Conservation (phyloP, 208 protist species). For the Naegleria gruberi region DNA sequence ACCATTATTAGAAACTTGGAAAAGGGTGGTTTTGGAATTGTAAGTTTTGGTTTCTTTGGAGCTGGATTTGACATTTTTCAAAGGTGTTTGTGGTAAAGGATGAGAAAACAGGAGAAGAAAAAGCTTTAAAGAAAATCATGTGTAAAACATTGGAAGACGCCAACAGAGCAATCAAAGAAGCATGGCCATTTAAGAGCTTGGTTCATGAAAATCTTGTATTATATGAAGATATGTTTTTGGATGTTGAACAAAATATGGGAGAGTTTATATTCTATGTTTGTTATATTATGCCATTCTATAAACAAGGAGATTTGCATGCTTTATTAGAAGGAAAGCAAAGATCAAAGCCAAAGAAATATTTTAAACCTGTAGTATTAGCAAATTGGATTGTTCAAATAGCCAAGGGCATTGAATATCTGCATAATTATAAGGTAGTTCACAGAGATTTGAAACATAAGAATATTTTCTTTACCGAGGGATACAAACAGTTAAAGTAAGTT, state of each 20-base stretch:
- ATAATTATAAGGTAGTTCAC: slow-evolving; percentile 82
- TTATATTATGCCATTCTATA: background rate
- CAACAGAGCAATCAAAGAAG: background rate
- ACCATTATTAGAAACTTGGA: background rate
- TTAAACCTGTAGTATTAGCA: background rate
- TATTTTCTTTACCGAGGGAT: slow-evolving; percentile 52
- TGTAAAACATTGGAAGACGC: background rate
- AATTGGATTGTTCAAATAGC: slow-evolving; percentile 76
- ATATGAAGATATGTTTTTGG: background rate
- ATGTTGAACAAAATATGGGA: background rate
- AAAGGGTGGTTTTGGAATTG: background rate
- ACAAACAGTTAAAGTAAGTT: background rate
- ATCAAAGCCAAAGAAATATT: background rate
- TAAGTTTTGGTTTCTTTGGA: no score
- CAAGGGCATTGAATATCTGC: slow-evolving; percentile 96
- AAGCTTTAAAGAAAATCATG: background rate
- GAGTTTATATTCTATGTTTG: background rate
- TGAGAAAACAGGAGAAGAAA: background rate
- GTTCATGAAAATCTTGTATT: background rate
- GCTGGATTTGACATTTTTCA: no score
- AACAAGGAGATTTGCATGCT: background rate
- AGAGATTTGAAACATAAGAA: slow-evolving; percentile 88
- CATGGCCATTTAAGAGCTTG: background rate
- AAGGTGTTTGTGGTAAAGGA: background rate
- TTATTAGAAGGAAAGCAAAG: background rate